Evolutionary conservation across 192 early-diverging fungal genomes (phyloP), one percentile per base, ranked within the genome.

Genomic region (Backusella mclennaniae): DNA sequence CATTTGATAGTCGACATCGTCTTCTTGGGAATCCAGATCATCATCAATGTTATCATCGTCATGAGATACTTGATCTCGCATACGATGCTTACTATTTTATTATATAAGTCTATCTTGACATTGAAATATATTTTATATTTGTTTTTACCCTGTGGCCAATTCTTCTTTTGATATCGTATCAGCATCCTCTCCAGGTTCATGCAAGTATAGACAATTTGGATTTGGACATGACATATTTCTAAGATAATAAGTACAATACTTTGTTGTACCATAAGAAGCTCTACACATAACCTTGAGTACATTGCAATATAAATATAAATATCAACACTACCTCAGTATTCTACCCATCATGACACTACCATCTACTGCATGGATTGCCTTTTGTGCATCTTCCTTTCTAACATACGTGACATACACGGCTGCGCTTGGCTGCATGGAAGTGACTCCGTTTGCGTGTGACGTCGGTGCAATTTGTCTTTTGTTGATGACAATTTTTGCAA

Each of bases 181-280:
- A 0, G 95, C 95, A 71, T 97, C 96, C 73, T 96, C 93, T n/a
- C 95, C 95, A 35, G 90, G 92, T 80, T 97, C 95, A 82, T 99
- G 98, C 69, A 99, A 80, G 81, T 96, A 98, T 87, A 96, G 94
- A 79, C 98, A 99, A n/a, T 86, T 90, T 6, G 94, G 92, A 80
- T 97, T 98, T 82, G 95, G 96, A 85, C 98, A 99, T 6, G 89
- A 81, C 77, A 96, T 95, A 77, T 90, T 94, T 31, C 96, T 93
- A 70, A 99, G 83, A 79, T 96, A 99, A 81, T 94, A 96, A 2
- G 97, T 92, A 80, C 98, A 99, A 85, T 99, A 99, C 79, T 98
- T 98, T 66, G 98, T 99, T 4, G 97, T 96, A 29, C 98, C 98
- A 87, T 95, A 97, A 1, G 96, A 96, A 4, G 96, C 98, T 53